Base-by-base conservation (phyloP, 176 grass and related monocot genomes). In the Rhynchospora breviuscula region DNA sequence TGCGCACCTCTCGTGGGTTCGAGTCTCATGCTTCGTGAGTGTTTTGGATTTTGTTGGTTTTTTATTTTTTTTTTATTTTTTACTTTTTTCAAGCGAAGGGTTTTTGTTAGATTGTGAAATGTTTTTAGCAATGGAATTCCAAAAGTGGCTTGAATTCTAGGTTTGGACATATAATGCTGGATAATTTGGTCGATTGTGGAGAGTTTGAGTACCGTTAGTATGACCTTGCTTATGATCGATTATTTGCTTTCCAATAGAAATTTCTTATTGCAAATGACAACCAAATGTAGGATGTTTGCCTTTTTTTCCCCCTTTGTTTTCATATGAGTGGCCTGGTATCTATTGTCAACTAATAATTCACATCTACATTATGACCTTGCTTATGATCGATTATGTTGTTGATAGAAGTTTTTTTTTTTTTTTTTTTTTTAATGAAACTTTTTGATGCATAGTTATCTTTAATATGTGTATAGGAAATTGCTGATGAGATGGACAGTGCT, bases 401-500 rank as follows among this genome's bases (percentile, higher is more conserved):
- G 4, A 13, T 79, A 53, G 10, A 60, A 79, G 3, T 61, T 19
- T 59, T 60, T 18, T 45, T 19, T 59, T 60, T 18, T n/a, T 61
- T 19, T 59, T 60, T 18, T 45, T 19, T 59, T 60, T 18, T n/a
- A 45, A 18, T 44, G 29, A 15, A 29, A 40, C 10, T 40, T 79
- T 19, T 7, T 79, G 18, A 84, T 78, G 29, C 17, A 26, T 69
- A 81, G 61, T 59, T 54, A 35, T 73, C 40, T 72, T 45, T 85
- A 29, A 51, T 45, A 81, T 54, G 40, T 63, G 5, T 73, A 65
- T 65, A 97, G 95, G 90, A 97, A 97, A 86, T 76, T 94, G 77
- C 60, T 87, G 63, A 93, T 98, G 95, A 88, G 95, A 63, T 98
- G 86, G 92, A 94, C 92, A 19, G 95, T 98, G 84, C 63, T 94